phyloP scores from a whole-genome alignment of 192 early-diverging fungal genomes.

The Phycomyces nitens region DNA sequence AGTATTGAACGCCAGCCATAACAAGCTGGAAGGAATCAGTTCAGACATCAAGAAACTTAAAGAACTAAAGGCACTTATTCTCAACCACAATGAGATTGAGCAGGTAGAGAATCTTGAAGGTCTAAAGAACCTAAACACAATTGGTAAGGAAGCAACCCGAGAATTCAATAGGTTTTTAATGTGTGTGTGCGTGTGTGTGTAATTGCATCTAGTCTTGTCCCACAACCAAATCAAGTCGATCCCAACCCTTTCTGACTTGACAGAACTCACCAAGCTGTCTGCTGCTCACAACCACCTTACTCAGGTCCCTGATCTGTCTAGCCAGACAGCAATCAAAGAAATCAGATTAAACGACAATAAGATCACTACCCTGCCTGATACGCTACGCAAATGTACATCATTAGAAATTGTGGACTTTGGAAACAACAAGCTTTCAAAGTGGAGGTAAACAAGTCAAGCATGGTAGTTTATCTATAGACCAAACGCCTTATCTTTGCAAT shows the following conservation, averaged over 20 bases:
- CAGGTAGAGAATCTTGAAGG: constrained; percentile 60
- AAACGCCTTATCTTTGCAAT: background rate
- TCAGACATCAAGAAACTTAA: constrained; percentile 48
- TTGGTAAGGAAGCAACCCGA: constrained; percentile 50
- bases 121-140: constrained; percentile 61
- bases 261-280: constrained; percentile 72
- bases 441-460: constrained; percentile 35
- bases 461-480: background rate
- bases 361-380: constrained; percentile 56
- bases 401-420: constrained; percentile 76
- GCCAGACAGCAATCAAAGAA: constrained; percentile 60
- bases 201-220: constrained; percentile 53
- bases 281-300: constrained; percentile 69
- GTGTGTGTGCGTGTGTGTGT: no score
- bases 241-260: constrained; percentile 50
- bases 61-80: constrained; percentile 73
- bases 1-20: constrained; percentile 71
- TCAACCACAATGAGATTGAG: constrained; percentile 72
- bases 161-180: no score
- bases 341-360: constrained; percentile 76
- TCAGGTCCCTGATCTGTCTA: constrained; percentile 63
- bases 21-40: constrained; percentile 59
- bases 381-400: constrained; percentile 44
- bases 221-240: constrained; percentile 67
- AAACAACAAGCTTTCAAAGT: constrained; percentile 59